phyloP scores from a whole-genome alignment of 768 basidiomycete genomes.

The Russula olivacea region DNA sequence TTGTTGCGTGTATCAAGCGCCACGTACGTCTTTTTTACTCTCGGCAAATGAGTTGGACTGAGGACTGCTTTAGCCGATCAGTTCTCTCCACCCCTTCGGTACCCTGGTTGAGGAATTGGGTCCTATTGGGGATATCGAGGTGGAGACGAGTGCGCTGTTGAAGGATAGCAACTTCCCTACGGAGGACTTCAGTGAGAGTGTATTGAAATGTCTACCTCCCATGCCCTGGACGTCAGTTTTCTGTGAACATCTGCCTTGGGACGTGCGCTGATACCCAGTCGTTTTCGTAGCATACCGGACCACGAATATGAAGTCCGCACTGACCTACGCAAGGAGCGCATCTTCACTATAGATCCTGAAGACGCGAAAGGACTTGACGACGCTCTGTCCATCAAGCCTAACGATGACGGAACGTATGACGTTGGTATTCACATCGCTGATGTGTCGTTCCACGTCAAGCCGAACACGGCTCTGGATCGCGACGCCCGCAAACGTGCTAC shows the following conservation, averaged over 20 bases:
- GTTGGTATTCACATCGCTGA: slow-evolving; percentile 96
- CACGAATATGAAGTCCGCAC: slow-evolving; percentile 82
- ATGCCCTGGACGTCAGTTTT: slow-evolving; percentile 81
- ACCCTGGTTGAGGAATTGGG: slow-evolving; percentile 97
- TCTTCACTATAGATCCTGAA: slow-evolving; percentile 92
- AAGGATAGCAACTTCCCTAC: slow-evolving; percentile 99
- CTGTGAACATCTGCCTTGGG: background rate
- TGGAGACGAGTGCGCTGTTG: slow-evolving; percentile 93
- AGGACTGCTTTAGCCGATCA: slow-evolving; percentile 58
- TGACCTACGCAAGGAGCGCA: slow-evolving; percentile 77
- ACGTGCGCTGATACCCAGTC: slow-evolving; percentile 21
- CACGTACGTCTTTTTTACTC: slow-evolving; percentile 55
- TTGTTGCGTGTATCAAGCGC: slow-evolving; percentile 97
- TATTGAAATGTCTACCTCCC: slow-evolving; percentile 92
- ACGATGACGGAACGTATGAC: slow-evolving; percentile 89
- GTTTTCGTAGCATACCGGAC: slow-evolving; percentile 65
- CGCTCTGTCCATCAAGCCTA: slow-evolving; percentile 80
- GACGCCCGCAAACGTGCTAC: slow-evolving; percentile 97
- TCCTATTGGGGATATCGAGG: slow-evolving; percentile 96
- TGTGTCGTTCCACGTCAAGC: slow-evolving; percentile 91
- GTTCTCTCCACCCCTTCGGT: slow-evolving; percentile 97
- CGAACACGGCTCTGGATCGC: slow-evolving; percentile 94
- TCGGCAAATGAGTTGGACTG: slow-evolving; percentile 24
- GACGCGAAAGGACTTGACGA: slow-evolving; percentile 92
- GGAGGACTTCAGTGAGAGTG: slow-evolving; percentile 93